Evolutionary conservation across 192 early-diverging fungal genomes (phyloP), one percentile per base, ranked within the genome.

Genomic region (Coemansia sp.): DNA sequence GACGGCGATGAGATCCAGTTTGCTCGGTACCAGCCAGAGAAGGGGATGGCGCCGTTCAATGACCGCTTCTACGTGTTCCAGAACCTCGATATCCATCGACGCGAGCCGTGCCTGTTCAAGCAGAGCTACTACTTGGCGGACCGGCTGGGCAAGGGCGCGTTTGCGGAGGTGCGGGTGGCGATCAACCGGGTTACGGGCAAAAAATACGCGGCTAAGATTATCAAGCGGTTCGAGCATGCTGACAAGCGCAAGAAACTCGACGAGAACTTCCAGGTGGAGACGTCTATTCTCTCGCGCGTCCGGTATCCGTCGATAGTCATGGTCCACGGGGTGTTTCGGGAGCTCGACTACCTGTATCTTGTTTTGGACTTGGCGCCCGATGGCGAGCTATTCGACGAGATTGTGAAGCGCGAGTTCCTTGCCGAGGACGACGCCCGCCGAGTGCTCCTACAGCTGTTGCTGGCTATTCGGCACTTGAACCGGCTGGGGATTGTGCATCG

Each of bases 361-460:
- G 72, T 84, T 31, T 64, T 84, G 21, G 83, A 84, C 18, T 87
- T 85, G 59, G 91, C 92, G 4, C 83, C 85, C 11, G 94, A 92
- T 61, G 94, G 94, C 52, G 96, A 98, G 73, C 79, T 98, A 14
- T 98, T 98, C 79, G 95, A 96, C 62, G 88, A 90, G 35, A 94
- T 98, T 59, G 88, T 92, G 23, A 87, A 86, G 31, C 87, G 88
- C 26, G 87, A 89, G 53, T 85, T 80, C 38, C 87, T 93, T 58
- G 77, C 84, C 31, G 96, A 98, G 77, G 60, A 73, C 31, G 92
- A 97, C 38, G 84, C 92, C 13, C 85, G 93, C 0, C 85, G 83
- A 20, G 87, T 97, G 25, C 84, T 97, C 60, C 84, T 86, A 34
- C 91, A 94, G 75, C 79, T 97, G 6, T 78, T 95, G 33, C 64